phyloP scores from a whole-genome alignment of 1,284 basidiomycete genomes.

The Cryptococcus sp. region DNA sequence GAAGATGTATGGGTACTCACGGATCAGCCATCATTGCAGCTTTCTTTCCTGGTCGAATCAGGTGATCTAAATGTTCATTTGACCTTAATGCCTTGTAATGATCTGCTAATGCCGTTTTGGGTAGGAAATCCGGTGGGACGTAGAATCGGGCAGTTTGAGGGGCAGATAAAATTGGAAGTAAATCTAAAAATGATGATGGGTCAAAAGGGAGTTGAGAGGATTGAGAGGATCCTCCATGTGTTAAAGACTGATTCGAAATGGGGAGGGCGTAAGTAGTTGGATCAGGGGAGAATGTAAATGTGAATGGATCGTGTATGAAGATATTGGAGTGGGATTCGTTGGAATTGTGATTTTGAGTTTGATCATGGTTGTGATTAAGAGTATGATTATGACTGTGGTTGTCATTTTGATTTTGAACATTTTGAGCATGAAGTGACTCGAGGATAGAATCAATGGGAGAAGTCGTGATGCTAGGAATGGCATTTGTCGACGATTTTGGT shows the following conservation, averaged over 20 bases:
- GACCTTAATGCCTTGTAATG: slow-evolving; percentile 2
- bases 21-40: slow-evolving; percentile 39
- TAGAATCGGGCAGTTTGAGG: slow-evolving; percentile 1
- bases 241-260: too few relatives aligned
- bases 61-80: slow-evolving; percentile 21
- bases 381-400: not conserved
- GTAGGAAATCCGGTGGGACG: slow-evolving; percentile 8
- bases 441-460: not conserved
- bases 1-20: slow-evolving; percentile 16
- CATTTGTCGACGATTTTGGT: not conserved
- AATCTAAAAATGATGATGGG: too few relatives aligned
- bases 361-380: too few relatives aligned
- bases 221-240: too few relatives aligned
- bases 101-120: not conserved
- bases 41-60: slow-evolving; percentile 15
- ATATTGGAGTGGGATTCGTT: not conserved
- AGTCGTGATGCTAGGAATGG: not conserved
- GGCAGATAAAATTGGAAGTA: too few relatives aligned
- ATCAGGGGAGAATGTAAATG: not conserved
- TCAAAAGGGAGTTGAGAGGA: too few relatives aligned
- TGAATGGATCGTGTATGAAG: slow-evolving; percentile 1
- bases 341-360: not conserved
- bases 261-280: too few relatives aligned
- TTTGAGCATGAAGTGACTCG: not conserved
- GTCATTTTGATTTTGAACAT: not conserved